Base-by-base conservation (phyloP, 2,329 filamentous ascomycete genomes). In the Epichloe amarillans region DNA sequence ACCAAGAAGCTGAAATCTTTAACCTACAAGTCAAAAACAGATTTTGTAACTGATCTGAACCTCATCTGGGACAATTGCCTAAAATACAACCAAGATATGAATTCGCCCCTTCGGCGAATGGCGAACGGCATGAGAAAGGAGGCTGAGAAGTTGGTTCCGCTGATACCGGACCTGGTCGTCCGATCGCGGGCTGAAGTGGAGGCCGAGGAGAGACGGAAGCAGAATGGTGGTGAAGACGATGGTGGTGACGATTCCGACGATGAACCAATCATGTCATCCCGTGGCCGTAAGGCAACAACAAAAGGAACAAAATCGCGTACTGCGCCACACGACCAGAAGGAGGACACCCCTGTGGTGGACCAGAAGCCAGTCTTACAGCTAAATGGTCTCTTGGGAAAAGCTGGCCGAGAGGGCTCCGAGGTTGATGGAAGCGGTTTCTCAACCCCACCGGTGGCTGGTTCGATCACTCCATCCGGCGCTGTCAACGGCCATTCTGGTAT, bases 21-120 rank as follows among this genome's bases (percentile, higher is more conserved):
- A 37, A 76, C 77, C 38, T 93, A 88, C 69, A 90, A 88, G 64
- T 90, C 86, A 45, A 98, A 98, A 70, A 80, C 86, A 54, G 93
- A 98, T 23, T 98, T 98, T 57, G 89, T 97, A 26, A 79, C 86
- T 35, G 93, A 98, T 64, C 75, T 98, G 10, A 91, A 94, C 64
- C 72, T 97, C 47, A 97, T 98, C 49, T 98, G 93, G 93, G 81
- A 89, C 51, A 98, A 98, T 63, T 98, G 93, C 65, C 74, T 98
- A 51, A 89, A 86, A 61, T 98, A 97, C 68, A 98, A 98, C 65
- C 86, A 88, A 57, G 89, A 94, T 55, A 84, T 88, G 59, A 82
- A 83, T 54, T 89, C 96, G 62, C 88, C 87, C 26, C 73, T 97
- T 47, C 81, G 93, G 42, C 89, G 93, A 63, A 94, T 96, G 75